These are phyloP conservation scores for Cocos nucifera DNA, from an alignment of 176 grass and related monocot genomes.

Conservation along the genomic window DNA sequence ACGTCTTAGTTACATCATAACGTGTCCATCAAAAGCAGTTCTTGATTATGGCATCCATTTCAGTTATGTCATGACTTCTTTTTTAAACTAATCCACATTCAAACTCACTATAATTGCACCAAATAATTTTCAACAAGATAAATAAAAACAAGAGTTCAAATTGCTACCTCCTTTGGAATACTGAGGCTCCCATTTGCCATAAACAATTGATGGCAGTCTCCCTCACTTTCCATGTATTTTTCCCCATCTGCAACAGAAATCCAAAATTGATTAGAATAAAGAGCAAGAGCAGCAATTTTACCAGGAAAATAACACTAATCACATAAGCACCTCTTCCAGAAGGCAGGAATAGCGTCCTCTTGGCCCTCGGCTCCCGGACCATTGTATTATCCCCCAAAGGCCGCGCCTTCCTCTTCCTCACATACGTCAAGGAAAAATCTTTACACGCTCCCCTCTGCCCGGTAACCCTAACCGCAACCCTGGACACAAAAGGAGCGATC, in stretches of 20 bases:
- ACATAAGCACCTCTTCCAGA: slow-evolving; percentile 30
- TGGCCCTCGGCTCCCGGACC: not conserved
- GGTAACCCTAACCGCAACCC: not conserved
- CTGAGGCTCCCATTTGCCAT: not conserved
- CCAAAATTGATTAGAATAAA: slow-evolving; percentile 4
- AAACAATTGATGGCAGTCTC: not conserved
- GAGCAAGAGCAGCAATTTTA: not conserved
- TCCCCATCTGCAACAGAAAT: slow-evolving; percentile 32
- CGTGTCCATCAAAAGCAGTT: too few species aligned
- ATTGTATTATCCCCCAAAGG: slow-evolving; percentile 15
- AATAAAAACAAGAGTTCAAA: not conserved
- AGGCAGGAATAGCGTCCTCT: slow-evolving; percentile 38
- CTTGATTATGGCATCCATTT: too few species aligned
- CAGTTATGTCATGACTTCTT: too few species aligned
- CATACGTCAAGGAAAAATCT: slow-evolving; percentile 20
- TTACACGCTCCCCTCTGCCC: slow-evolving; percentile 8
- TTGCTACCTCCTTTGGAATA: slow-evolving; percentile 32
- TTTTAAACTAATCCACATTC: too few species aligned
- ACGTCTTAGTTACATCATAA: too few species aligned
- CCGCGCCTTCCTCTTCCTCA: slow-evolving; percentile 53
- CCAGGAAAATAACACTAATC: slow-evolving; percentile 6
- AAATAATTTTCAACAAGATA: too few species aligned
- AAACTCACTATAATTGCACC: too few species aligned
- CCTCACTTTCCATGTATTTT: slow-evolving; percentile 17
- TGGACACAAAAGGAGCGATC: slow-evolving; percentile 10